phyloP scores from a whole-genome alignment of 2,329 filamentous ascomycete genomes.

The Fusarium sp. region DNA sequence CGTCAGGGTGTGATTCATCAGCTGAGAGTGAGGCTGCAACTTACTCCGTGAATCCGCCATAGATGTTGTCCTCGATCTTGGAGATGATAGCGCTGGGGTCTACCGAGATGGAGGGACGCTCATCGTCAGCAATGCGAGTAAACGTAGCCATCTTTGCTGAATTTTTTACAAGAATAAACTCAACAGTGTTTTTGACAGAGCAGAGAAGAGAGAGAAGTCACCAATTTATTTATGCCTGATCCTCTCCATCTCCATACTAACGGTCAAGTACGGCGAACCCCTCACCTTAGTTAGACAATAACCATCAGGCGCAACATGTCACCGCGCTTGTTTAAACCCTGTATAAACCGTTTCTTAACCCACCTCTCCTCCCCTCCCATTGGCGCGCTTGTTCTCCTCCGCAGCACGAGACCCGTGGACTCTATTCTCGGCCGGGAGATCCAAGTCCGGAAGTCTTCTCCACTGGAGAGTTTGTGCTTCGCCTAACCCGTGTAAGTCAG shows the following conservation, averaged over 20 bases:
- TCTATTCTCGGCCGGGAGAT: background rate
- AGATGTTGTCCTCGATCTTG: conserved; percentile 82
- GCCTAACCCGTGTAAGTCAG: background rate
- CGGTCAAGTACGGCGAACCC: conserved; percentile 7
- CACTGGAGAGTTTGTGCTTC: background rate
- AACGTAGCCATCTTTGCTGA: conserved; percentile 73
- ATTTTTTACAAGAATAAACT: background rate
- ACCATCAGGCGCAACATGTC: background rate
- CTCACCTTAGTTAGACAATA: background rate
- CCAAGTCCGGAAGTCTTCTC: background rate
- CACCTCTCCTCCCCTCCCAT: background rate
- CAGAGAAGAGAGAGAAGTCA: background rate
- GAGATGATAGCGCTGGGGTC: conserved; percentile 73
- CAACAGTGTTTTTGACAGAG: background rate
- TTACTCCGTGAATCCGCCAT: conserved; percentile 86
- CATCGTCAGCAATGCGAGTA: conserved; percentile 70
- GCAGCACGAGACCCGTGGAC: background rate
- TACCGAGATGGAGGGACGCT: conserved; percentile 72
- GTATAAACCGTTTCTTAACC: background rate
- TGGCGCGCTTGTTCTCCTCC: background rate
- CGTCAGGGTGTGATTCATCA: background rate
- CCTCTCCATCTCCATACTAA: background rate
- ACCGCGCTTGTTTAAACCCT: background rate
- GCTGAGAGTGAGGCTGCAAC: conserved; percentile 41
- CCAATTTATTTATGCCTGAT: conserved; percentile 2